Conservation (phyloP, 495 filamentous ascomycete genomes). For the Penicillium coprophilum region DNA sequence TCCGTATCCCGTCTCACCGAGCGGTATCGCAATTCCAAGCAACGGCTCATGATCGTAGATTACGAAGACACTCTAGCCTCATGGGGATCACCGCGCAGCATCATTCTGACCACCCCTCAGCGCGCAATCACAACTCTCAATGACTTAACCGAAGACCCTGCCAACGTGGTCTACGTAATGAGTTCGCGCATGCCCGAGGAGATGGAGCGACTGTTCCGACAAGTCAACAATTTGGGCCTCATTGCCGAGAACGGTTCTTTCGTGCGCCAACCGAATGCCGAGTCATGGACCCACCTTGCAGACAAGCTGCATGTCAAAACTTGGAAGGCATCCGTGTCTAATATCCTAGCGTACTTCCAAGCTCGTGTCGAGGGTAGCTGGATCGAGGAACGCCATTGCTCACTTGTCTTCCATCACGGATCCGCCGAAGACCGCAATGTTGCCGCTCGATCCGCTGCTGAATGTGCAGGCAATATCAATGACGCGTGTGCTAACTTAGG, state of each 20-base stretch:
- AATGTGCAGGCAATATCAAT: conserved; percentile 90
- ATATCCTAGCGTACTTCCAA: conserved; percentile 81
- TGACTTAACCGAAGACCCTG: conserved; percentile 71
- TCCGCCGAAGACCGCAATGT: conserved; percentile 70
- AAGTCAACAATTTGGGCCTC: conserved; percentile 74
- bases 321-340: conserved; percentile 76
- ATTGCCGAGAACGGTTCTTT: conserved; percentile 95
- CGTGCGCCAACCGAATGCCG: conserved; percentile 64
- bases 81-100: conserved; percentile 74
- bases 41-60: conserved; percentile 82
- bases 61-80: conserved; percentile 89
- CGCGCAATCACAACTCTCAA: conserved; percentile 76
- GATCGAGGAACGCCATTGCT: conserved; percentile 84
- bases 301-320: conserved; percentile 61
- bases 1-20: conserved; percentile 61
- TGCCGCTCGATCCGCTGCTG: conserved; percentile 74
- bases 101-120: conserved; percentile 79
- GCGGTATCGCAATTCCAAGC: conserved; percentile 60
- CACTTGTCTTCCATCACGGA: conserved; percentile 82
- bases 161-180: conserved; percentile 92
- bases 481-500: conserved; percentile 79
- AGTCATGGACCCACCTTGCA: conserved; percentile 70
- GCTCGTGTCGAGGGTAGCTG: conserved; percentile 83
- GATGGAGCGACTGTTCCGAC: conserved; percentile 78
- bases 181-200: conserved; percentile 81